Evolutionary conservation across 2,329 filamentous ascomycete genomes (phyloP), one percentile per base, ranked within the genome.

Genomic region (Fusarium denticulatum): DNA sequence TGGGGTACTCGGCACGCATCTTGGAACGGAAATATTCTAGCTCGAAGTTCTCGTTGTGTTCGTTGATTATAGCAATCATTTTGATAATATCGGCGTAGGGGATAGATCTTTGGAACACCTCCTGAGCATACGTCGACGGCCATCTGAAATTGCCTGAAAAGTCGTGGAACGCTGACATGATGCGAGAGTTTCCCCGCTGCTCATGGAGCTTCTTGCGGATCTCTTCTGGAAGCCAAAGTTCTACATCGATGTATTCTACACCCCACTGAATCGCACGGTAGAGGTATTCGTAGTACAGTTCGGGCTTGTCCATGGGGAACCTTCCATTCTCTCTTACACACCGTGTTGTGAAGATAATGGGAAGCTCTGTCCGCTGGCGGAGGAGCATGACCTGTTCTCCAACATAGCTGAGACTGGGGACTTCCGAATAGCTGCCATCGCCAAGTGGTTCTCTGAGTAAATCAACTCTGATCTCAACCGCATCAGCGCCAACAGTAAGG

Each of bases 111-210:
- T 89, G 85, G 76, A 95, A 97, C 8, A 96, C 87, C 16, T 88
- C 85, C 77, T 93, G 89, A 3, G 94, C 94, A 74, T 93, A 88
- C 12, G 88, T 83, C 1, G 93, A 94, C 2, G 92, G 92, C 94
- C 94, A 97, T 77, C 92, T 93, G 86, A 96, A 96, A 2, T 86
- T 91, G 4, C 94, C 93, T 0, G 93, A 95, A 78, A 96, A 96
- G 83, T 96, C 94, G 80, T 97, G 94, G 78, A 96, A 96, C 18
- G 94, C 94, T n/a, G 94, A 96, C 85, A 97, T 95, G 81, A 97
- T 94, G 73, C 92, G 92, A 78, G 92, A 96, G 82, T 91, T 93
- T 5, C 94, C 94, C 74, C 92, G 92, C 60, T 89, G 87, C 74
- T 92, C 89, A 60, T 90, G 92, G 15, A 97, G 83, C 67, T 85